Percentiles rank a stretch among this genome's conserved stretches.
These are phyloP conservation scores for Ceratobasidium sp. DNA, from an alignment of 1,284 basidiomycete genomes.

Conservation along the genomic window DNA sequence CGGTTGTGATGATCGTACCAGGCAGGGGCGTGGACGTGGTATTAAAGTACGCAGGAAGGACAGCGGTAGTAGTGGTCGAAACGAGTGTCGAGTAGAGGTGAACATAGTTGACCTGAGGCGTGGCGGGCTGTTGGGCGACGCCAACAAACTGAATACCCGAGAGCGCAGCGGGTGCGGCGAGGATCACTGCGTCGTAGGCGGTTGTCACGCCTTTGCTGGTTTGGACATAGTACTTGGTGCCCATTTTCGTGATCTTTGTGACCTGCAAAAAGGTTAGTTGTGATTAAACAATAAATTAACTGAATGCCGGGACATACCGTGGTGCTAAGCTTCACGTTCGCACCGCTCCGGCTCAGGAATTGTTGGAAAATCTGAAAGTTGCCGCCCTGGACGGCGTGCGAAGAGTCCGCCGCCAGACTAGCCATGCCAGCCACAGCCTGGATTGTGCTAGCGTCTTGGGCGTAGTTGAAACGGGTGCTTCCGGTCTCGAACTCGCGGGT, in stretches of 20 bases:
- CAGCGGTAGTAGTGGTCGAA: constrained; percentile 73
- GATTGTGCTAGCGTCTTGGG: constrained; percentile 76
- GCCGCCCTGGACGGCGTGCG: constrained; percentile 76
- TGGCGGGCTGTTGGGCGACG: constrained; percentile 18
- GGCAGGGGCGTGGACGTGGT: constrained; percentile 66
- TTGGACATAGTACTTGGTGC: constrained; percentile 16
- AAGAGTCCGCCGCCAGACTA: constrained; percentile 79
- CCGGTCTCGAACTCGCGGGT: constrained; percentile 84
- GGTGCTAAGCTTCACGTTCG: constrained; percentile 74
- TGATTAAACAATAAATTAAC: neutral
- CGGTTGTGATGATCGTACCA: constrained; percentile 77
- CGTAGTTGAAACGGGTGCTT: constrained; percentile 90
- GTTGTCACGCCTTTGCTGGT: neutral
- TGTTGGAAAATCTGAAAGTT: constrained; percentile 88
- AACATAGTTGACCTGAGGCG: constrained; percentile 64
- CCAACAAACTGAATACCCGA: constrained; percentile 59
- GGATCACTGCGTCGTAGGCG: constrained; percentile 73
- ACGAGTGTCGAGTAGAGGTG: constrained; percentile 90
- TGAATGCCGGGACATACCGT: constrained; percentile 55
- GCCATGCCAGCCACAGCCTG: constrained; percentile 82
- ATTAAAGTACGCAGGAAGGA: constrained; percentile 79
- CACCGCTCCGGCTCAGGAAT: constrained; percentile 77
- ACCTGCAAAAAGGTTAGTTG: neutral
- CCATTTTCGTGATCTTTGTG: constrained; percentile 6
- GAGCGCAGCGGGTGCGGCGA: constrained; percentile 81